Conservation (phyloP, 2,329 filamentous ascomycete genomes). For the Fusarium sp. region DNA sequence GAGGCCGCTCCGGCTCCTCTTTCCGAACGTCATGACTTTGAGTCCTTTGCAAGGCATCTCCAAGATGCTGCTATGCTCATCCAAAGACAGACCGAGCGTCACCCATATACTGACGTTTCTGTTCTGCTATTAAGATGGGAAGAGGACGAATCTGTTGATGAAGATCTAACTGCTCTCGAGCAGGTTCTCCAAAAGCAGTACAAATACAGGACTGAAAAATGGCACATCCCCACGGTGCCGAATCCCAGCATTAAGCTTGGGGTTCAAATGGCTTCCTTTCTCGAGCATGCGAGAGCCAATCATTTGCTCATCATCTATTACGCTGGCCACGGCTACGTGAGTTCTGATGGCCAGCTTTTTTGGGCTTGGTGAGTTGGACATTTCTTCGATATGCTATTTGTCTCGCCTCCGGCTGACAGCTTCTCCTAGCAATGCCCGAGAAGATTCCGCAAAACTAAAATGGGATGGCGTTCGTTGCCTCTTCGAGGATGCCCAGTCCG, state of each 20-base stretch:
- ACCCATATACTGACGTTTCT: slow-evolving; percentile 69
- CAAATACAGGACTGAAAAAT: slow-evolving; percentile 70
- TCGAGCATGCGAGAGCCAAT: slow-evolving; percentile 68
- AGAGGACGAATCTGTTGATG: slow-evolving; percentile 66
- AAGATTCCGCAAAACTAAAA: slow-evolving; percentile 71
- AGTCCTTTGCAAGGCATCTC: slow-evolving; percentile 74
- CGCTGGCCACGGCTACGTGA: slow-evolving; percentile 69
- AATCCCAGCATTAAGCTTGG: slow-evolving; percentile 72
- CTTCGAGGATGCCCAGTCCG: slow-evolving; percentile 72
- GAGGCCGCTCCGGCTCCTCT: slow-evolving; percentile 55
- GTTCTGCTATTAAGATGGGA: slow-evolving; percentile 73
- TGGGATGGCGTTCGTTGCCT: slow-evolving; percentile 73
- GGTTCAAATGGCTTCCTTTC: slow-evolving; percentile 69
- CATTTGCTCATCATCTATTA: slow-evolving; percentile 75
- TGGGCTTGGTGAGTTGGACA: slow-evolving; percentile 71
- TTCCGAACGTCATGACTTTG: slow-evolving; percentile 71
- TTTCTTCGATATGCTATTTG: slow-evolving; percentile 33
- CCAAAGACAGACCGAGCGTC: slow-evolving; percentile 70
- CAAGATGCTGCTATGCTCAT: slow-evolving; percentile 77
- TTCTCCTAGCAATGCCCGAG: slow-evolving; percentile 63
- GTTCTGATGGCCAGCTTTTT: slow-evolving; percentile 71
- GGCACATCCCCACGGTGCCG: slow-evolving; percentile 69
- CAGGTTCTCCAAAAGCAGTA: slow-evolving; percentile 70
- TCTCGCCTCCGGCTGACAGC: slow-evolving; percentile 57
- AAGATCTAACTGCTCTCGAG: slow-evolving; percentile 67